These are phyloP conservation scores for Solanum clarkiae DNA, from an alignment of 257 asterid species.

Conservation along the genomic window DNA sequence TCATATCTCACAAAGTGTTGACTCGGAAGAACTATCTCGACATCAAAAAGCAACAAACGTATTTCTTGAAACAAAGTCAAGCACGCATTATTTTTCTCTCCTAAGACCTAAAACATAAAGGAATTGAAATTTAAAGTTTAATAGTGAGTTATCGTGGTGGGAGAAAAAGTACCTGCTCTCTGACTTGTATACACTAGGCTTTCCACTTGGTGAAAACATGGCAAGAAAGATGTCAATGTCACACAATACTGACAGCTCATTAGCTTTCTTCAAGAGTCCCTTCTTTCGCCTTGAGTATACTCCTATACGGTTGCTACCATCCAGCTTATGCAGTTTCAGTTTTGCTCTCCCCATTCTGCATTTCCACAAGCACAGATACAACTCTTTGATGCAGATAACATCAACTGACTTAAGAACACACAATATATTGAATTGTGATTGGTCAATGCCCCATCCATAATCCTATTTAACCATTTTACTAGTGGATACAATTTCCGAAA, in stretches of 20 bases:
- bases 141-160: background rate
- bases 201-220: background rate
- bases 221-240: background rate
- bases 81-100: background rate
- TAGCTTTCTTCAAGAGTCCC: constrained; percentile 7
- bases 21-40: background rate
- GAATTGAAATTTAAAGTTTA: background rate
- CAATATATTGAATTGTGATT: background rate
- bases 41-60: background rate
- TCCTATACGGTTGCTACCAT: background rate
- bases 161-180: background rate
- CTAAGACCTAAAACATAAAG: background rate
- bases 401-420: background rate
- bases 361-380: background rate
- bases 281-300: constrained; percentile 2
- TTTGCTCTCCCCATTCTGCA: constrained; percentile 1
- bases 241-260: constrained; percentile 1
- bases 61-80: background rate
- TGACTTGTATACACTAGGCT: constrained; percentile 3
- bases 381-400: background rate
- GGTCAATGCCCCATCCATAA: background rate
- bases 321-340: background rate
- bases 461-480: background rate
- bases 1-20: background rate
- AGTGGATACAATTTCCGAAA: background rate